Conservation (phyloP, 2,329 filamentous ascomycete species). For the Thyridium curvatum region DNA sequence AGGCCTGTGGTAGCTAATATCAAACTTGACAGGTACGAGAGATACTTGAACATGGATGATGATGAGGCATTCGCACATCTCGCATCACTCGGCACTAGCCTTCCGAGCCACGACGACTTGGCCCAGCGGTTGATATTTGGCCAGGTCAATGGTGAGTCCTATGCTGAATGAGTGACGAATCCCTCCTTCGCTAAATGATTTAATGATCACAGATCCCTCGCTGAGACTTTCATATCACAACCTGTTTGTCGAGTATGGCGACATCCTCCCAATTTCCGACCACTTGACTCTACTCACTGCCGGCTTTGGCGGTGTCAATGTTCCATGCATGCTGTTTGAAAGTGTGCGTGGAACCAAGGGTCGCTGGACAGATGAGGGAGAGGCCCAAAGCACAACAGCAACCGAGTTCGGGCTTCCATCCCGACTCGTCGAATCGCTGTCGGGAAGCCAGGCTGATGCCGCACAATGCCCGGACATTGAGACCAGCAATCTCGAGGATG, state of each 20-base stretch:
- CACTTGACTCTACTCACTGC: constrained; percentile 17
- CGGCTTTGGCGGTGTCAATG: constrained; percentile 9
- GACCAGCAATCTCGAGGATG: no score
- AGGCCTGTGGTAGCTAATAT: no score
- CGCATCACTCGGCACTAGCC: constrained; percentile 8
- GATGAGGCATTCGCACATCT: constrained; percentile 21
- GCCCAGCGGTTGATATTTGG: constrained; percentile 15
- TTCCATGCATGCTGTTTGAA: constrained; percentile 17
- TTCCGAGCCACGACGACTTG: constrained; percentile 7
- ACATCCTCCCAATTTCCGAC: constrained; percentile 15
- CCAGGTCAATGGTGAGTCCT: neutral
- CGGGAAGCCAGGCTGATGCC: no score
- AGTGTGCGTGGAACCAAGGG: constrained; percentile 11
- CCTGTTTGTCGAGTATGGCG: constrained; percentile 15
- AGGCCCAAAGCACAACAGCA: constrained; percentile 15
- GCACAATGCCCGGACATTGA: no score
- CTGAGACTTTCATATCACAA: constrained; percentile 7
- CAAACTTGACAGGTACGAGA: constrained; percentile 17
- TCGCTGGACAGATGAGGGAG: constrained; percentile 16
- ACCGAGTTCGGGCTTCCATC: constrained; percentile 14
- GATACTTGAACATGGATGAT: constrained; percentile 26
- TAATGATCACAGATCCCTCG: no score
- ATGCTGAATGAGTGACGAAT: no score
- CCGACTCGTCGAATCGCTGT: constrained; percentile 1
- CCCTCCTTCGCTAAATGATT: no score